These are phyloP conservation scores for Cucurbita argyrosperma DNA, from an alignment of 306 rosid genomes.

Conservation along the genomic window DNA sequence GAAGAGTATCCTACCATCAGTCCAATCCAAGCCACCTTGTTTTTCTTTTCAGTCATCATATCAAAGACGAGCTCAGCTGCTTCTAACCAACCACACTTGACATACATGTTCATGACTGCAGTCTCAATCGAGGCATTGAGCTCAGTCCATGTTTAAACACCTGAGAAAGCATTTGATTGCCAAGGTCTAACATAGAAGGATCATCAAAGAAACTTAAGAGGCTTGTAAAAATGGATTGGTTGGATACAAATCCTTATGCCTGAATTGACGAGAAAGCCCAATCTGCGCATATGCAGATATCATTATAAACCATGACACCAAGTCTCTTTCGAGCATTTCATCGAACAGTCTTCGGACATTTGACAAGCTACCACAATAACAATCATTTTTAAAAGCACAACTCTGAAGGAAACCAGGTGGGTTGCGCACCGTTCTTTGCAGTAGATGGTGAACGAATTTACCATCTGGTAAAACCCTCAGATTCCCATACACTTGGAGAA, in stretches of 20 bases:
- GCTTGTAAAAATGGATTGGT: conserved; percentile 25
- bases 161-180: conserved; percentile 36
- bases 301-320: conserved; percentile 28
- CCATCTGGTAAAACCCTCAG: conserved; percentile 25
- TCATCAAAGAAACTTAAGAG: conserved; percentile 23
- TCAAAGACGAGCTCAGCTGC: conserved; percentile 32
- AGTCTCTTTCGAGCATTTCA: conserved; percentile 28
- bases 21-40: conserved; percentile 43
- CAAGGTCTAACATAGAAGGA: conserved; percentile 22
- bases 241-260: conserved; percentile 21
- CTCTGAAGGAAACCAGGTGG: conserved; percentile 26
- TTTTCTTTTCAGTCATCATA: conserved; percentile 23
- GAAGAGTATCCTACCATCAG: conserved; percentile 43
- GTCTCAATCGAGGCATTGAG: conserved; percentile 18
- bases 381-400: conserved; percentile 34
- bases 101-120: conserved; percentile 27
- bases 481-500: conserved; percentile 33
- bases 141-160: conserved; percentile 27
- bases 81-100: conserved; percentile 19
- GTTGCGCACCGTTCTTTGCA: conserved; percentile 12
- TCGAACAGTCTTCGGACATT: conserved; percentile 32
- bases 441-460: conserved; percentile 23
- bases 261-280: conserved; percentile 21
- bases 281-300: conserved; percentile 31
- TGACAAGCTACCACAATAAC: conserved; percentile 29